Evolutionary conservation across 1,284 basidiomycete genomes (phyloP).

Genomic region (Cryptococcus sp.): DNA sequence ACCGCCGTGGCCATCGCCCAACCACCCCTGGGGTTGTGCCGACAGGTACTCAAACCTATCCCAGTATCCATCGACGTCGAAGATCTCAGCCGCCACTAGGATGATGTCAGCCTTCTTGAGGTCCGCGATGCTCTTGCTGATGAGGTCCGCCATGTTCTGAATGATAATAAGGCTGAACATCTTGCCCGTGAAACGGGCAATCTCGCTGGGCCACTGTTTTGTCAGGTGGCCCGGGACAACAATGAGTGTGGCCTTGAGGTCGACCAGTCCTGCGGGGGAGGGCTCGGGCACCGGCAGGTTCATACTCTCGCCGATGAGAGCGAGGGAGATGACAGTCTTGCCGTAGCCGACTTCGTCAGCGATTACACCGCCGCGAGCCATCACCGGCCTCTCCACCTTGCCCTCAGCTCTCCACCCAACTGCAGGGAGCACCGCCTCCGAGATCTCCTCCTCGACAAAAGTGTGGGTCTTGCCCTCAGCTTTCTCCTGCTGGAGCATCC

Average conservation of each 20-base stretch:
- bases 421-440: conserved; percentile 78
- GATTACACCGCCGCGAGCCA: conserved; percentile 81
- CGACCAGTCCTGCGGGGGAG: conserved; percentile 51
- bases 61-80: conserved; percentile 72
- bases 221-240: conserved; percentile 87
- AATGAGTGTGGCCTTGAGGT: conserved; percentile 75
- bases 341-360: conserved; percentile 96
- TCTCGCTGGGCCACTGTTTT: conserved; percentile 84
- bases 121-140: conserved; percentile 68
- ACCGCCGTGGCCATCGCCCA: conserved; percentile 57
- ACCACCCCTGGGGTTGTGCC: conserved; percentile 51
- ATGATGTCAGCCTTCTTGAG: conserved; percentile 81
- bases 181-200: conserved; percentile 68
- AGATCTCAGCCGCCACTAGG: conserved; percentile 79
- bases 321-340: conserved; percentile 92
- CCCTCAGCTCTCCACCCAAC: conserved; percentile 92
- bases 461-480: conserved; percentile 57
- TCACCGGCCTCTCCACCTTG: conserved; percentile 71
- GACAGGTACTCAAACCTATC: conserved; percentile 55
- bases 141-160: conserved; percentile 68
- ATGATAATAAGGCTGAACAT: conserved; percentile 58
- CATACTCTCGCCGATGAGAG: conserved; percentile 64
- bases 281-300: conserved; percentile 58
- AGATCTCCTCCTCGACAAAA: conserved; percentile 91
- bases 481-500: conserved; percentile 86